A percentile compares a stretch with the other conserved stretches of the same genome.
These are phyloP conservation scores for Ceratocystis diversiconidia DNA, from an alignment of 2,329 filamentous ascomycete genomes.

Conservation along the genomic window DNA sequence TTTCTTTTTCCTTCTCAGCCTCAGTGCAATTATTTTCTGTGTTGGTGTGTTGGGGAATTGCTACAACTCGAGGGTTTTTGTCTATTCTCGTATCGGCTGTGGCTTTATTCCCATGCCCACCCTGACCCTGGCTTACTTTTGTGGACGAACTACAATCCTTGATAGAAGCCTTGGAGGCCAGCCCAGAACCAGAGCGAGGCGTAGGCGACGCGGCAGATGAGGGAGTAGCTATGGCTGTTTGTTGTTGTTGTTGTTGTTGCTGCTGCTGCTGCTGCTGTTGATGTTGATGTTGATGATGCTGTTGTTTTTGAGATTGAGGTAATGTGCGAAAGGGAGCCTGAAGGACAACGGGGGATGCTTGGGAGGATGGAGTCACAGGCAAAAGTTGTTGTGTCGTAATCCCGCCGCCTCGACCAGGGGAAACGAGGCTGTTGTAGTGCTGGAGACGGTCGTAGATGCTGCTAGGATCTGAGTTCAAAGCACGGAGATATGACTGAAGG, in stretches of 20 bases:
- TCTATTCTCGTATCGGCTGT: background rate
- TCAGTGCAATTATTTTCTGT: background rate
- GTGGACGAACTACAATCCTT: conserved; percentile 6
- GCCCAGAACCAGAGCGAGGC: background rate
- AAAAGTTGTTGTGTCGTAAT: conserved; percentile 40
- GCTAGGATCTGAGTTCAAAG: conserved; percentile 38
- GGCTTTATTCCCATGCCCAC: conserved; percentile 13
- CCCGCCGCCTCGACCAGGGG: conserved; percentile 41
- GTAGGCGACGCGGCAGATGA: background rate
- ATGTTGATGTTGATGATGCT: background rate
- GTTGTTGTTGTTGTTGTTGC: background rate
- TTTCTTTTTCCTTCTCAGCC: background rate
- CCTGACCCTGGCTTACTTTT: conserved; percentile 8
- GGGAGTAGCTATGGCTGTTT: background rate
- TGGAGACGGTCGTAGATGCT: conserved; percentile 49
- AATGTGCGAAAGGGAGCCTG: conserved; percentile 1
- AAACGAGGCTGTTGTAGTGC: conserved; percentile 52
- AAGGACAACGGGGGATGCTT: background rate
- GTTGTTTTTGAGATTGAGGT: background rate
- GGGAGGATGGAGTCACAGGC: conserved; percentile 39
- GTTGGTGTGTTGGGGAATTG: background rate
- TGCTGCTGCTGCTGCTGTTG: background rate
- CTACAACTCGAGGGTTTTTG: background rate
- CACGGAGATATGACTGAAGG: conserved; percentile 40
- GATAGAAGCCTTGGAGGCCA: background rate